Conservation (phyloP, 1,139 yeast species). For the Sugiyamaella paludigena region DNA sequence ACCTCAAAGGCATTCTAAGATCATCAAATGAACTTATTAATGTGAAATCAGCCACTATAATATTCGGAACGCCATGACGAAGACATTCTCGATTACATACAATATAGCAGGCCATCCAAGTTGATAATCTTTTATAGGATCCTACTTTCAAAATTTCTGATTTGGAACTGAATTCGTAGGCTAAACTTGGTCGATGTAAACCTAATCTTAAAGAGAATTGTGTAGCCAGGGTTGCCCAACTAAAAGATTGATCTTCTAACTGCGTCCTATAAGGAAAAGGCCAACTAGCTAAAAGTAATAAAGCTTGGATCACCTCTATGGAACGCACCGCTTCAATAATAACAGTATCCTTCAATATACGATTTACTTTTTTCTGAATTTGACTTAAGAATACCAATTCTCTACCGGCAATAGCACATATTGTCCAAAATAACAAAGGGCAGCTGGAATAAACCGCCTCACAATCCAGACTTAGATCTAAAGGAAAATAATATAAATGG, state of each 20-base stretch:
- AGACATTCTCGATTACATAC: conserved; percentile 8
- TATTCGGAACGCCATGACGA: conserved; percentile 11
- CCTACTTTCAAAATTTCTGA: conserved; percentile 10
- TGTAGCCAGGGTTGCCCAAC: conserved; percentile 7
- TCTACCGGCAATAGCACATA: conserved; percentile 9
- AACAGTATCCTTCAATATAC: background rate
- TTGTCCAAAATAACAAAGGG: conserved; percentile 15
- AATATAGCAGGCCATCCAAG: conserved; percentile 17
- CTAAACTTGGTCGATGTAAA: conserved; percentile 7
- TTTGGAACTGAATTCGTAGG: conserved; percentile 4
- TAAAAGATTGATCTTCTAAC: conserved; percentile 11
- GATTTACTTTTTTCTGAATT: conserved; percentile 7
- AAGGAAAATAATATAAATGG: conserved; percentile 9
- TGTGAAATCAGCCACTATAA: conserved; percentile 7
- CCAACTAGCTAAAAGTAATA: conserved; percentile 12
- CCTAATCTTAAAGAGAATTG: conserved; percentile 8
- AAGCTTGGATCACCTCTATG: conserved; percentile 14
- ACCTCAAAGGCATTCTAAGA: conserved; percentile 3
- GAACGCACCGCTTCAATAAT: conserved; percentile 10
- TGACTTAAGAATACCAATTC: conserved; percentile 6
- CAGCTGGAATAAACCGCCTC: conserved; percentile 9
- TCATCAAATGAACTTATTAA: conserved; percentile 9
- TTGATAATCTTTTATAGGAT: conserved; percentile 11
- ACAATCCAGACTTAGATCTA: conserved; percentile 14
- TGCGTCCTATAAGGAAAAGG: conserved; percentile 13